Base-by-base conservation (phyloP, 192 early-diverging fungal genomes). In the Rhizoclosmatium globosum region DNA sequence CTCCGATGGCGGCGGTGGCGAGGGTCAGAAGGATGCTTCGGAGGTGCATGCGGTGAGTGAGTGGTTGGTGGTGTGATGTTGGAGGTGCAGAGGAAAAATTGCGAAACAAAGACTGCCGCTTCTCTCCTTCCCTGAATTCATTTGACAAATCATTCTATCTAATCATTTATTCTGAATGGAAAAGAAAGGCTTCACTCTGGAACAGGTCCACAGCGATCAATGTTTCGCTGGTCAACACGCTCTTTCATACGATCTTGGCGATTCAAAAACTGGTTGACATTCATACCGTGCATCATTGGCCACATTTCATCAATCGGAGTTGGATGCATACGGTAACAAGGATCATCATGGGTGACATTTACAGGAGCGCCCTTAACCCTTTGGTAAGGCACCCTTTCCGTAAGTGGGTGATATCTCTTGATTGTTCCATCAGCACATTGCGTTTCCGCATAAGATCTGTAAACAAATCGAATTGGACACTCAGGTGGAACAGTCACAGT, bases 241-340 rank as follows among this genome's bases (percentile, higher is more conserved):
- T 64, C 62, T 31, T n/a, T 64, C 62, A 41, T 31, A 11, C 62
- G 11, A 9, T 13, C 62, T 31, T 64, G 17, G 31, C 62, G 11
- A 64, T 64, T 9, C 31, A 13, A n/a, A n/a, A 64, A 13, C 39
- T 64, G n/a, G 17, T 11, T 31, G 17, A 13, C n/a, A 64, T 64
- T 41, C 62, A 64, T n/a, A 13, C 31, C 17, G 31, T 64, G 62
- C 62, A 64, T 64, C 39, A n/a, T 9, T n/a, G 31, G 11, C 62
- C 62, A 64, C 39, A n/a, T 64, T 13, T 64, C 15, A 31, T 9
- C 31, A 13, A 64, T 64, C n/a, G 62, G 62, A 13, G 31, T 13
- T n/a, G 62, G n/a, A 41, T 64, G 39, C 39, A 31, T 31, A 11
- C 23, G 9, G 62, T 64, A 64, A 41, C 62, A 64, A 64, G 62